phyloP scores from a whole-genome alignment of 306 rosid genomes.

The Ziziphus jujuba region DNA sequence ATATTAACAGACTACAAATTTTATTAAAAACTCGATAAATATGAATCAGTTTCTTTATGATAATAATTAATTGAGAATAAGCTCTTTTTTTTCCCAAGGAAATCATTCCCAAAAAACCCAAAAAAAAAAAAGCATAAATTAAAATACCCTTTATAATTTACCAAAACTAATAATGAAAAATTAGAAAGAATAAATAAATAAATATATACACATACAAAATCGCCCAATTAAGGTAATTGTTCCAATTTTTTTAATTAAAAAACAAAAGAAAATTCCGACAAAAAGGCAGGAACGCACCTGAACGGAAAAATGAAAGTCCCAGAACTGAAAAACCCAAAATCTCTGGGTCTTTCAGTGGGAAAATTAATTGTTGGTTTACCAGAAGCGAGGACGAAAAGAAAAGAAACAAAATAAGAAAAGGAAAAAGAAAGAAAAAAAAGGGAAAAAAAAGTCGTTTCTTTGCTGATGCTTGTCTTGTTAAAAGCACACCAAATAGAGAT shows the following conservation, averaged over 20 bases:
- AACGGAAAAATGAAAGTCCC: not conserved
- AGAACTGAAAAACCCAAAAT: slow-evolving; percentile 5
- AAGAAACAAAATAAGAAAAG: not conserved
- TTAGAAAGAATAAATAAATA: not conserved
- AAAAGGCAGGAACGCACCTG: slow-evolving; percentile 4
- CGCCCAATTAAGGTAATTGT: not conserved
- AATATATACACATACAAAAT: not conserved
- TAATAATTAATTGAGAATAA: too few relatives aligned
- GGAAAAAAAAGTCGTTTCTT: not conserved
- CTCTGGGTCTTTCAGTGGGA: not conserved
- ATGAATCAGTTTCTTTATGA: not conserved
- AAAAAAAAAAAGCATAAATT: not conserved
- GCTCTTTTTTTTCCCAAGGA: not conserved
- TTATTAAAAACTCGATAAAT: slow-evolving; percentile 10
- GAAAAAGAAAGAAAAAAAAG: not conserved
- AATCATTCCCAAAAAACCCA: not conserved
- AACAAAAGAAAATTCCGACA: not conserved
- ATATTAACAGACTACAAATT: not conserved
- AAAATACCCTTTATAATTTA: not conserved
- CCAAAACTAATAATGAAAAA: not conserved
- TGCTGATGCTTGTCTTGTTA: too few relatives aligned
- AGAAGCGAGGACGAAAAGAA: not conserved
- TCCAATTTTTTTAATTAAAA: too few relatives aligned
- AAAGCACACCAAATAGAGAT: too few relatives aligned
- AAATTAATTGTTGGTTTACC: not conserved